Evolutionary conservation across 2,329 filamentous ascomycete species (phyloP).

Genomic region (Ophiostoma angusticollis): DNA sequence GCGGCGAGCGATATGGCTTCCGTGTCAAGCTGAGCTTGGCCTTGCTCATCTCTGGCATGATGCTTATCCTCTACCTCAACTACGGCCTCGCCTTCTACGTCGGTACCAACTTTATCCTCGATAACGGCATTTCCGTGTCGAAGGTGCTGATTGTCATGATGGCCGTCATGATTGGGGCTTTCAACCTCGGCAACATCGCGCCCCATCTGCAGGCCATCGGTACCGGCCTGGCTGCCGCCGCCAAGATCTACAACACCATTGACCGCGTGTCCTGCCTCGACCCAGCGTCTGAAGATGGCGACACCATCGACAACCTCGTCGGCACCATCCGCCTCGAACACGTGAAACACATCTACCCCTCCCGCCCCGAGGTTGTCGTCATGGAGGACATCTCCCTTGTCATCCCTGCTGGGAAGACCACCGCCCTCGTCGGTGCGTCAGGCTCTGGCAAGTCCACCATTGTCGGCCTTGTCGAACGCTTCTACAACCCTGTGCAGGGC

Average conservation of each 20-base stretch:
- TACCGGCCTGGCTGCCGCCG: constrained; percentile 67
- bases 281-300: constrained; percentile 56
- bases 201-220: constrained; percentile 82
- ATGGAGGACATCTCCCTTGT: constrained; percentile 71
- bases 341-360: constrained; percentile 90
- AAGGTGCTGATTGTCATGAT: constrained; percentile 76
- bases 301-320: constrained; percentile 56
- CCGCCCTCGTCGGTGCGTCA: constrained; percentile 84
- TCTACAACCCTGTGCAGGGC: constrained; percentile 81
- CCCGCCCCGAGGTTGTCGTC: constrained; percentile 76
- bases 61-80: constrained; percentile 73
- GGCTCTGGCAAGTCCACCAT: constrained; percentile 93
- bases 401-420: constrained; percentile 82
- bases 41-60: constrained; percentile 72
- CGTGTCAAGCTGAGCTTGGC: constrained; percentile 61
- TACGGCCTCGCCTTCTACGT: constrained; percentile 85
- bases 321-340: constrained; percentile 71
- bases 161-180: constrained; percentile 84
- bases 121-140: constrained; percentile 51
- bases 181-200: constrained; percentile 76
- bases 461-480: constrained; percentile 82
- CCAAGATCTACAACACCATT: constrained; percentile 90
- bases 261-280: constrained; percentile 79
- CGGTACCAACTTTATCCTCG: constrained; percentile 61
- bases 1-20: constrained; percentile 64